phyloP scores from a whole-genome alignment of 2,329 filamentous ascomycete species.

The Claviceps purpurea region DNA sequence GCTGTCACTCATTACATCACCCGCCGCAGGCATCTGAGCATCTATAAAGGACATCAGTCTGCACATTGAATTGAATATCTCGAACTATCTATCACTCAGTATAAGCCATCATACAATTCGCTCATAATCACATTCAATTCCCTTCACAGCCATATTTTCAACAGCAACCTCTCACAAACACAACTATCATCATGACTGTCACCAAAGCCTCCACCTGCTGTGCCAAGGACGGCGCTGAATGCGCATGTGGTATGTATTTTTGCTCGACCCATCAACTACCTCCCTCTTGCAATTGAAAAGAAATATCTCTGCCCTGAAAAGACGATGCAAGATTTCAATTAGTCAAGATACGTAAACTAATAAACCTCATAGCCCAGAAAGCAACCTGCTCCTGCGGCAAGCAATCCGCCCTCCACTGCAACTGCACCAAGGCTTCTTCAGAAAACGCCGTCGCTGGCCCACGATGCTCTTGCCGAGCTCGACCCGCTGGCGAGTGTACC shows the following conservation, averaged over 20 bases:
- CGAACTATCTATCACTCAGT: neutral
- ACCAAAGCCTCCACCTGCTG: slow-evolving; percentile 39
- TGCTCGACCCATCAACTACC: too few relatives aligned
- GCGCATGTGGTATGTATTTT: slow-evolving; percentile 40
- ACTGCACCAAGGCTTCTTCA: slow-evolving; percentile 57
- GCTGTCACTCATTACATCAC: neutral
- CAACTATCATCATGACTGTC: slow-evolving; percentile 18
- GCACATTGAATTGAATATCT: neutral
- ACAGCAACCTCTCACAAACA: neutral
- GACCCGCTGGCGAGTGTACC: slow-evolving; percentile 68
- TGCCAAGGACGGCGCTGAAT: slow-evolving; percentile 37
- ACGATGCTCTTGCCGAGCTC: slow-evolving; percentile 71
- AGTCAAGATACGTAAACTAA: neutral
- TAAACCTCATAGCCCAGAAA: slow-evolving; percentile 35
- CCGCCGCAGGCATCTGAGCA: neutral
- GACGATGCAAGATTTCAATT: too few relatives aligned
- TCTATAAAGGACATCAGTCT: slow-evolving; percentile 1
- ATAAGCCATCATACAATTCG: neutral
- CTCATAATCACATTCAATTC: neutral
- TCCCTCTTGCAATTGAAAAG: too few relatives aligned
- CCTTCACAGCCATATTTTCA: neutral
- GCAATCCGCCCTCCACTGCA: slow-evolving; percentile 75
- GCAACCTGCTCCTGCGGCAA: slow-evolving; percentile 82
- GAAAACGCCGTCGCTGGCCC: slow-evolving; percentile 66
- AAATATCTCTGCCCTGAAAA: too few relatives aligned